Evolutionary conservation across 495 filamentous ascomycete genomes (phyloP).

Genomic region (Melanomma pulvis-pyrius): DNA sequence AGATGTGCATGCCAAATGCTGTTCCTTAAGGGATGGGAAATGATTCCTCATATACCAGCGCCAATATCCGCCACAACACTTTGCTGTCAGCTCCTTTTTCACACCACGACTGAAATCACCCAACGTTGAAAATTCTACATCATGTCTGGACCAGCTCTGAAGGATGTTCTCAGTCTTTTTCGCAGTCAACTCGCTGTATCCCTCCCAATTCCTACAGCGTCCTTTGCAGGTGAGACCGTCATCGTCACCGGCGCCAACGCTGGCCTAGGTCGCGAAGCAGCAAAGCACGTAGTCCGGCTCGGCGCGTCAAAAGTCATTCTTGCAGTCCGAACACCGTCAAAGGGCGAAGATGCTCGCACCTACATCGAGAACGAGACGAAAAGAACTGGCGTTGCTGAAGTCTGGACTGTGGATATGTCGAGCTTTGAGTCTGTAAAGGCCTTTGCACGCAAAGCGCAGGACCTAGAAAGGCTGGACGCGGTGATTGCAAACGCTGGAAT

Average conservation of each 20-base stretch:
- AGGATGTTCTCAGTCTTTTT: constrained; percentile 40
- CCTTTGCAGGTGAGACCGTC: constrained; percentile 44
- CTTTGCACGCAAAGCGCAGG: constrained; percentile 52
- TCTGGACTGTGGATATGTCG: constrained; percentile 60
- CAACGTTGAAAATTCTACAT: not conserved
- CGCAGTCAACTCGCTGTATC: constrained; percentile 53
- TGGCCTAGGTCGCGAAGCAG: constrained; percentile 44
- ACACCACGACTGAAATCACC: not conserved
- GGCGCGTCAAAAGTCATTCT: constrained; percentile 43
- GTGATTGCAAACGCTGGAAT: constrained; percentile 54
- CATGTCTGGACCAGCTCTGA: not conserved
- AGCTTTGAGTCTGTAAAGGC: constrained; percentile 54
- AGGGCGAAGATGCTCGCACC: constrained; percentile 50
- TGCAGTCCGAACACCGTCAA: constrained; percentile 45
- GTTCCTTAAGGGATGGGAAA: no score
- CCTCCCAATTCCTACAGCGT: constrained; percentile 43
- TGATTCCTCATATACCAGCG: not conserved
- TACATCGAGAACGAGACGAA: constrained; percentile 53
- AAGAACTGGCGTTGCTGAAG: constrained; percentile 45
- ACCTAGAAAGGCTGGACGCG: constrained; percentile 48
- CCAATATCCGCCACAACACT: not conserved
- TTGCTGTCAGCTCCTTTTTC: not conserved
- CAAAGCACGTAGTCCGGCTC: constrained; percentile 42
- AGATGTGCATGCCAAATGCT: no score
- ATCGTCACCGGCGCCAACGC: constrained; percentile 45